Base-by-base conservation (phyloP, 495 filamentous ascomycete genomes). In the Xanthoparmelia taractica region DNA sequence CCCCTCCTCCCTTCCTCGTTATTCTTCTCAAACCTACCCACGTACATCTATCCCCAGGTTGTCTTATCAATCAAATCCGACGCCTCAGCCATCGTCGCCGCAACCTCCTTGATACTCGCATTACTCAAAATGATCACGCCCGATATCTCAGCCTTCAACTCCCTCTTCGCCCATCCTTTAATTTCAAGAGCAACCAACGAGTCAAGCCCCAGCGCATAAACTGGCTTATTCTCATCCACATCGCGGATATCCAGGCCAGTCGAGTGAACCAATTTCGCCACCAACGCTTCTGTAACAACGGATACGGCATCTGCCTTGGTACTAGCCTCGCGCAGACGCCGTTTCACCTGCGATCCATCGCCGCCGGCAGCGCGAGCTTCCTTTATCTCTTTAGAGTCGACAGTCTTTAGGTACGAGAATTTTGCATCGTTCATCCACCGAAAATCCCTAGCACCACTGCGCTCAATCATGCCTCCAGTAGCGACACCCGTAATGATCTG, bases 131-230 rank as follows among this genome's bases (percentile, higher is more conserved):
- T 31, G 4, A 52, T 29, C 48, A 73, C 70, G 57, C 72, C 71
- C 15, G 72, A 60, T 0, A 68, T 61, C 20, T 57, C 70, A 6
- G 73, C 70, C 45, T 75, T 66, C 18, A 74, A 65, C 1, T 67
- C 60, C 63, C 69, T 65, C 60, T 68, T 71, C 70, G 70, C 72
- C 73, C 73, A 75, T 17, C 59, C 63, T 27, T 70, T 63, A 52
- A 75, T 50, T 37, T 74, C 72, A 17, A 74, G 63, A 4, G 71
- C 69, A 13, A 74, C 66, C 31, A 75, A 57, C 0, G 67, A 72
- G 47, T 75, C 73, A 18, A 75, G 37, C 8, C 72, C 72, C n/a
- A 72, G 37, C 45, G 70, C 12, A 73, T 52, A 27, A 20, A 52
- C 18, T 0, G 12, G 25, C 18, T 52, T 52, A 17, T 52, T 52